Conservation (phyloP, 495 filamentous ascomycete species). For the Podospora tetraspora region DNA sequence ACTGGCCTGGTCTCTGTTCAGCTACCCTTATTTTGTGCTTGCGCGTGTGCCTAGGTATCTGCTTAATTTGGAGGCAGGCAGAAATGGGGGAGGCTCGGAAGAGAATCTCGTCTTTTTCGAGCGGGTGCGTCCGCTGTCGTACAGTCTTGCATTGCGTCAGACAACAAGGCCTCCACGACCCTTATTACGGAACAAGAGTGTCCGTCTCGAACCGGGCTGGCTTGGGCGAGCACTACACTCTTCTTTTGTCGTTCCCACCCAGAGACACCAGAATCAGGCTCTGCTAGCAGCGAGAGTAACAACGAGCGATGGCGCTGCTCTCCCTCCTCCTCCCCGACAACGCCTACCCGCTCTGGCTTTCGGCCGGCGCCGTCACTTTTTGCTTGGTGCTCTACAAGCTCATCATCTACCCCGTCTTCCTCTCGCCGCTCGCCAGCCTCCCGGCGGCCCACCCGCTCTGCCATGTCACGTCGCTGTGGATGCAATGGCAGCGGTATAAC, state of each 20-base stretch:
- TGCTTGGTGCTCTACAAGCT: background rate
- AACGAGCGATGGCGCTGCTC: background rate
- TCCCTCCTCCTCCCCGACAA: background rate
- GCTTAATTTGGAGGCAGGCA: no score
- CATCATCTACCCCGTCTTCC: slow-evolving; percentile 1
- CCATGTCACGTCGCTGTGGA: background rate
- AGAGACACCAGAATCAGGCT: background rate
- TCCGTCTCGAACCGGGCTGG: no score
- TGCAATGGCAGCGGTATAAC: background rate
- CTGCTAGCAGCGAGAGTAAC: background rate
- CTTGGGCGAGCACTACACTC: background rate
- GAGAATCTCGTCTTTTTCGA: no score
- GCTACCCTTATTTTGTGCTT: no score
- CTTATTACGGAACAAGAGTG: no score
- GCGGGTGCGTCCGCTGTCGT: no score
- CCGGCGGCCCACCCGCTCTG: background rate
- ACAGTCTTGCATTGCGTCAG: no score
- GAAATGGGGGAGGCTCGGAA: no score
- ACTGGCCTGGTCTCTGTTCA: no score
- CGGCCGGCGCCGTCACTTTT: background rate
- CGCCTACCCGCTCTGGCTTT: background rate
- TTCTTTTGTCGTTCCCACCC: background rate
- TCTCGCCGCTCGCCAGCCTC: background rate
- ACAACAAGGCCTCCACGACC: no score
- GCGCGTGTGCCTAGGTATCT: no score